Base-by-base conservation (phyloP, 2,329 filamentous ascomycete species). In the Podosphaera leucotricha region DNA sequence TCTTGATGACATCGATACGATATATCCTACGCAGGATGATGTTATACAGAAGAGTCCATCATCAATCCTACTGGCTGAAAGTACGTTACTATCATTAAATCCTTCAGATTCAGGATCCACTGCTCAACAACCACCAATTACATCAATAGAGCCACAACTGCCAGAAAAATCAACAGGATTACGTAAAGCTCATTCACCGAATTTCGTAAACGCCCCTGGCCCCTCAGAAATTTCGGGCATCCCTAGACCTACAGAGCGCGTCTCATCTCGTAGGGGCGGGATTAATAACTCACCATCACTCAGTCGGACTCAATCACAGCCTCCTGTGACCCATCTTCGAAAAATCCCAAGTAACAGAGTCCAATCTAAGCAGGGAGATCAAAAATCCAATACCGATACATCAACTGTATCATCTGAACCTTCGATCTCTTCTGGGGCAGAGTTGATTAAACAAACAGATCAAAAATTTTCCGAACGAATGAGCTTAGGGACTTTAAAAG, bases 391-490 rank as follows among this genome's bases (percentile, higher is more conserved):
- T 10, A 42, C 41, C 38, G 52, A 55, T 5, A 46, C 35, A 15
- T 30, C 40, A 38, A 46, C 43, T 2, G 45, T 45, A n/a, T 38
- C 48, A 24, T 40, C 50, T n/a, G 57, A 58, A 15, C 18, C 46
- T 10, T 39, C 52, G n/a, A 54, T 50, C 33, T 6, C 47, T 26
- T 49, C 53, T 15, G 48, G 49, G 6, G 54, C 52, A 1, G 56
- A 59, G 37, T 50, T 51, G 20, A 40, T 50, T 19, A 58, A 54
- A 38, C 44, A 48, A 11, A 49, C 52, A 11, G 57, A 93, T 49
- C 87, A 82, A 60, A 84, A 82, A 53, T 65, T 93, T 45, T 74
- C 74, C 13, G 84, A 84, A 50, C 74, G 78, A 44, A 63, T 85
- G 11, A 76, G 75, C 0, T 61, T 87, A 1, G 67, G 66, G 22